phyloP scores from a whole-genome alignment of 176 grass and related monocot genomes.

The Dactylis glomerata region DNA sequence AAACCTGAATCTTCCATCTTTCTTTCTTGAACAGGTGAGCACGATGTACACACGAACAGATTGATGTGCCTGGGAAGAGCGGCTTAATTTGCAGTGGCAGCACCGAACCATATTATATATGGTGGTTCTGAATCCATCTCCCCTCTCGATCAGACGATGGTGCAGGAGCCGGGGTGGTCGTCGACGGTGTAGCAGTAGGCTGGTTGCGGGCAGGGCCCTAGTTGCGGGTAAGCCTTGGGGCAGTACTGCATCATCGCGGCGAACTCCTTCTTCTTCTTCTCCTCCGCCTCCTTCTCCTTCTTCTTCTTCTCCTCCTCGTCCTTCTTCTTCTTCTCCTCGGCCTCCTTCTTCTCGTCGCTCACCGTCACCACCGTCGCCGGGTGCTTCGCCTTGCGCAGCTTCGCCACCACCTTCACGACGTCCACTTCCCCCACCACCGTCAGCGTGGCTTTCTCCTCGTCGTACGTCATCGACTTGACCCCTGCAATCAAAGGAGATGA shows the following conservation, averaged over 20 bases:
- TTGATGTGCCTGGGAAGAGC: not conserved
- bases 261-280: slow-evolving; percentile 12
- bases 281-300: slow-evolving; percentile 11
- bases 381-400: slow-evolving; percentile 46
- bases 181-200: slow-evolving; percentile 38
- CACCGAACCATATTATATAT: not conserved
- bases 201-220: too few species aligned
- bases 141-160: slow-evolving; percentile 33
- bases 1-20: not conserved
- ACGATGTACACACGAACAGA: not conserved
- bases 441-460: slow-evolving; percentile 56
- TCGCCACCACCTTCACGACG: slow-evolving; percentile 41
- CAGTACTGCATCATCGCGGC: not conserved
- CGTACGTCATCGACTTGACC: slow-evolving; percentile 49
- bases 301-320: slow-evolving; percentile 30
- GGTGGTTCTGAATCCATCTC: not conserved
- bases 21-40: not conserved
- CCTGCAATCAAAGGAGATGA: slow-evolving; percentile 10
- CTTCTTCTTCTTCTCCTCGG: slow-evolving; percentile 44
- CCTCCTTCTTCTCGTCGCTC: slow-evolving; percentile 50
- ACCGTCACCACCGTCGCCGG: slow-evolving; percentile 40
- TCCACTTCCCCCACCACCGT: slow-evolving; percentile 59
- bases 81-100: slow-evolving; percentile 1
- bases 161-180: slow-evolving; percentile 32
- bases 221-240: not conserved